Percentiles rank a stretch among this genome's conserved stretches.
Evolutionary conservation across 805 yeast species (phyloP).

Genomic region (Barnettozyma populi): DNA sequence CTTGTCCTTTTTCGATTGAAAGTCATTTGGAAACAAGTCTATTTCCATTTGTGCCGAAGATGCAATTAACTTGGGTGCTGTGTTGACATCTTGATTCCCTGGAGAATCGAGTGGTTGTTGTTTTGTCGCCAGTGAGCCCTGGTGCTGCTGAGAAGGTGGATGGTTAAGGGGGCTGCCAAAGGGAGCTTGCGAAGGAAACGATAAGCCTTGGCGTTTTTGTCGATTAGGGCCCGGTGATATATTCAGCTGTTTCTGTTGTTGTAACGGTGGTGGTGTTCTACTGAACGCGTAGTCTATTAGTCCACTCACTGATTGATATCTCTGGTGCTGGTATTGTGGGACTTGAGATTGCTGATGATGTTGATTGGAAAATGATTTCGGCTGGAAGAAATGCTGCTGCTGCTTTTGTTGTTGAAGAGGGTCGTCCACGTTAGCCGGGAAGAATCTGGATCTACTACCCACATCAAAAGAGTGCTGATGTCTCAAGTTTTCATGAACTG

Average conservation of each 20-base stretch:
- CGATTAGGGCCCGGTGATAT: not conserved
- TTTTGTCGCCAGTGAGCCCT: not conserved
- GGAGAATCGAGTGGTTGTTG: not conserved
- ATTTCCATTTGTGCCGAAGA: constrained; percentile 2
- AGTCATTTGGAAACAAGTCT: not conserved
- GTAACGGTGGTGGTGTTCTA: not conserved
- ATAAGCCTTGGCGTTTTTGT: not conserved
- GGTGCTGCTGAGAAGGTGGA: not conserved
- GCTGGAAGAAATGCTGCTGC: not conserved
- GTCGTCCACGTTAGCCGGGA: constrained; percentile 16
- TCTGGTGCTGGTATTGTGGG: not conserved
- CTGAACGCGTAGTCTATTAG: not conserved
- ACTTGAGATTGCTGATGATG: not conserved
- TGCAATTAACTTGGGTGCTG: not conserved
- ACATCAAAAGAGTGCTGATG: constrained; percentile 10
- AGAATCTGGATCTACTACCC: constrained; percentile 21
- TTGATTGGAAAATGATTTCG: not conserved
- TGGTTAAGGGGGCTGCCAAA: not conserved
- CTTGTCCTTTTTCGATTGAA: not conserved
- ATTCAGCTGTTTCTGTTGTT: constrained; percentile 3
- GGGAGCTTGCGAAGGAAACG: not conserved
- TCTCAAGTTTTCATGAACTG: not conserved
- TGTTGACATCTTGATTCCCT: not conserved
- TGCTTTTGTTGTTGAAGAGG: not conserved
- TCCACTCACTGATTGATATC: not conserved